Evolutionary conservation across 495 filamentous ascomycete species (phyloP), one percentile per base, ranked within the genome.

Genomic region (Xylaria grammica): DNA sequence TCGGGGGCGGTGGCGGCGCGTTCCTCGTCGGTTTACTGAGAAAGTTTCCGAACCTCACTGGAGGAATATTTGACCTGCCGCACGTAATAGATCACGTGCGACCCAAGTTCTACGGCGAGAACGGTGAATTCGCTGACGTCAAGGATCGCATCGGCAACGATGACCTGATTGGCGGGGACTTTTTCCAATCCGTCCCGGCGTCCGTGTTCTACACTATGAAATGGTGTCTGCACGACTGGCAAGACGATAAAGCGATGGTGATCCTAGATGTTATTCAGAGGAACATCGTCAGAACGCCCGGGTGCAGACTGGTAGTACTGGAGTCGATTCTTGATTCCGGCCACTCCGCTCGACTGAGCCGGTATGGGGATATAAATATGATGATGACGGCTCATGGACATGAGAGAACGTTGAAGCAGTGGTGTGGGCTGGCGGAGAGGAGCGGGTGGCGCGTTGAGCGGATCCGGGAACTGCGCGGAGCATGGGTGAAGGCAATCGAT

Each of bases 201-300:
- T 72, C 38, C 27, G 60, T 64, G 20, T 60, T 68, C 17, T 75
- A 74, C 50, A 62, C 54, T 22, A 72, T 75, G 65, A 72, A 74
- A 45, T 75, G 73, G 73, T 70, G 67, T 52, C 63, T 75, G 6
- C 73, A 75, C 60, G 60, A 75, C 59, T 75, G 73, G 73, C 29
- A 53, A n/a, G 73, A 75, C 63, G 58, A 54, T 19, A 63, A 74
- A n/a, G 62, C 62, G 0, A 57, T 52, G 15, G 63, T 34, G 19
- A 70, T 75, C 53, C 61, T 67, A 15, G 19, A 9, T n/a, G 63
- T 55, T 17, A 50, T 69, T 24, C 65, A 11, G 34, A 36, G 11
- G 66, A 17, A 19, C 34, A 60, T 72, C 1, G 61, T 48, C 15
- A 40, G 44, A 30, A 38, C 55, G 3, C 4, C 17, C 19, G 30